These are phyloP conservation scores for Tarenaya hassleriana DNA, from an alignment of 345 rosid species.

Conservation along the genomic window DNA sequence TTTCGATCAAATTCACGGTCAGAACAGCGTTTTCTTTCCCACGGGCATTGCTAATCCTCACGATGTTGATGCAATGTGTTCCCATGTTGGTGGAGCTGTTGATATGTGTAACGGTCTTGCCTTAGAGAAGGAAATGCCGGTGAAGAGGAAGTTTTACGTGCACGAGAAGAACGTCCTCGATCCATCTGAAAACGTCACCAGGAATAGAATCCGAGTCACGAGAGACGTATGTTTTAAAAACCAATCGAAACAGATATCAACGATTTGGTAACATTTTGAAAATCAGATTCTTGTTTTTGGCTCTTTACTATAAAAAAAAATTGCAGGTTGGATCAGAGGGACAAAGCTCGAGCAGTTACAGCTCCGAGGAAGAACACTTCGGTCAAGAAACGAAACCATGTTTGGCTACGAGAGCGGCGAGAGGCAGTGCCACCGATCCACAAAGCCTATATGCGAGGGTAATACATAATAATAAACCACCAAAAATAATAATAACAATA, in stretches of 20 bases:
- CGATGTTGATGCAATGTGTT: too few species aligned
- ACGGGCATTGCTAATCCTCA: too few species aligned
- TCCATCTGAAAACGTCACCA: not conserved
- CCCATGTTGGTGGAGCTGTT: too few species aligned
- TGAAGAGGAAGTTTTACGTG: too few species aligned
- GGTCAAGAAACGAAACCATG: conserved; percentile 20
- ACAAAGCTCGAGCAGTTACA: conserved; percentile 18
- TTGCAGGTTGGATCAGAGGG: not conserved
- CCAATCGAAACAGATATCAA: not conserved
- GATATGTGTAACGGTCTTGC: too few species aligned
- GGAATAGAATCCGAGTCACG: not conserved
- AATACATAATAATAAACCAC: too few species aligned
- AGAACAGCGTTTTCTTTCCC: too few species aligned
- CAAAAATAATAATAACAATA: too few species aligned
- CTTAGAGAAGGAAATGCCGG: too few species aligned
- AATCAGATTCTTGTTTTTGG: not conserved
- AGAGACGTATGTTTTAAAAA: not conserved
- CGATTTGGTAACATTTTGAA: not conserved
- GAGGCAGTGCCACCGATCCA: conserved; percentile 70
- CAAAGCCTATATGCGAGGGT: conserved; percentile 69
- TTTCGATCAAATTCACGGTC: too few species aligned
- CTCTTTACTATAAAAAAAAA: not conserved
- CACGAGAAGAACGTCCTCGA: not conserved
- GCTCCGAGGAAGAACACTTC: conserved; percentile 45
- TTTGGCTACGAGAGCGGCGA: conserved; percentile 37